Base-by-base conservation (phyloP, 2,329 filamentous ascomycete genomes). In the Podosphaera xanthii region DNA sequence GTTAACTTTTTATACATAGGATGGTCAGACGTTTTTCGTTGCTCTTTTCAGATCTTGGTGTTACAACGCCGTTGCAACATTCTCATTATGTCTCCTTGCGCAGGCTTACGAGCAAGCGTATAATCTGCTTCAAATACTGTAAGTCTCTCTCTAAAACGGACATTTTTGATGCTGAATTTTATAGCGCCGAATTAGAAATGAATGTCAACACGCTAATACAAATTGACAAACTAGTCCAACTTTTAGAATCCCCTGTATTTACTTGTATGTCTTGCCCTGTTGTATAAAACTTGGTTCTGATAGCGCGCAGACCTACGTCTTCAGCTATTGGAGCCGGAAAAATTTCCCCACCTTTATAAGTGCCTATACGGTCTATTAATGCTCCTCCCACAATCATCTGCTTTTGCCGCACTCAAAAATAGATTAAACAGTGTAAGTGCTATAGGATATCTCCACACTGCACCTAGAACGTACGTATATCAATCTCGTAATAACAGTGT, bases 91-190 rank as follows among this genome's bases (percentile, higher is more conserved):
- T 68, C 76, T 98, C 38, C 81, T 98, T 58, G 92, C 92, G 1
- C 92, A 98, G 71, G 92, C 91, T 10, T 98, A 98, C 69, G 92
- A 98, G 69, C 94, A 97, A 69, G 92, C 92, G 9, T 98, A 97
- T 68, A 88, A 97, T 69, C 76, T 98, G 14, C 76, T 98, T 22
- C 90, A 96, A 68, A 92, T 97, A 55, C 96, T 98, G 87, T 94
- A 70, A 67, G 61, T 10, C 44, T 10, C 34, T 34, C 8, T 49
- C n/a, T 6, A 9, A 33, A 36, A 46, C 3, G 33, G 30, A 40
- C 57, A 58, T 34, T 10, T 35, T n/a, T n/a, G 34, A 10, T 60
- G 50, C 66, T 69, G 58, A 69, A 69, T 54, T n/a, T 70, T 53
- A 33, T 54, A 94, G 88, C 71, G 92, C 88, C 61, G 92, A 98